These are phyloP conservation scores for Colletotrichum echinochloae DNA, from an alignment of 2,329 filamentous ascomycete genomes.

Conservation along the genomic window DNA sequence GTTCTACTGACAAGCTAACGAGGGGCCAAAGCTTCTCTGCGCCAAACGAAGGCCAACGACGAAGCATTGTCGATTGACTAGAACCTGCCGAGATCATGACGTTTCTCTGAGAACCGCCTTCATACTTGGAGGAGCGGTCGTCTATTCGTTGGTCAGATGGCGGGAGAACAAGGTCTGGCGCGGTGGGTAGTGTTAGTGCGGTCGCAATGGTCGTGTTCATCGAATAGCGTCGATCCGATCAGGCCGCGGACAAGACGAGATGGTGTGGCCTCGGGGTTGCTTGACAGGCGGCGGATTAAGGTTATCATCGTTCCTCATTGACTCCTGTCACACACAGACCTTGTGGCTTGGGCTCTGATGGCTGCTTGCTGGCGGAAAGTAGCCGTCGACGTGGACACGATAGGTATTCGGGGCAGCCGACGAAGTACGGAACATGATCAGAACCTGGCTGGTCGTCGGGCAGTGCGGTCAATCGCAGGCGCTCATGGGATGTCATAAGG, in stretches of 20 bases:
- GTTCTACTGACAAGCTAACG: neutral
- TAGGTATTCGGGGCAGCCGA: slow-evolving; percentile 4
- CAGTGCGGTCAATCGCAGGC: slow-evolving; percentile 4
- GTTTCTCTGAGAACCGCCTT: slow-evolving; percentile 7
- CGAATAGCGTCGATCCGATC: slow-evolving; percentile 24
- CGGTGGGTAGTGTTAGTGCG: slow-evolving; percentile 18
- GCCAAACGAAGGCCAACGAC: slow-evolving; percentile 1
- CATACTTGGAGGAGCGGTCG: neutral
- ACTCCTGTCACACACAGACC: slow-evolving; percentile 22
- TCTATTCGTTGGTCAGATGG: neutral
- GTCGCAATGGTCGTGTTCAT: neutral
- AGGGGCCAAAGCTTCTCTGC: slow-evolving; percentile 3
- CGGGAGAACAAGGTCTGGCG: slow-evolving; percentile 21
- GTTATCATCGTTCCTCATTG: slow-evolving; percentile 25
- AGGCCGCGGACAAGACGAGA: slow-evolving; percentile 18
- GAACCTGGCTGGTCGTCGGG: neutral
- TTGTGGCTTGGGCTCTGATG: slow-evolving; percentile 3
- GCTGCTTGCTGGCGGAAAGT: slow-evolving; percentile 33
- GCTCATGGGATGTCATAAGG: slow-evolving; percentile 32
- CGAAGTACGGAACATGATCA: neutral
- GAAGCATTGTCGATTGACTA: slow-evolving; percentile 2
- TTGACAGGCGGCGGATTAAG: slow-evolving; percentile 33
- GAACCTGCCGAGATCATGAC: slow-evolving; percentile 1
- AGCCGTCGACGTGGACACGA: slow-evolving; percentile 24
- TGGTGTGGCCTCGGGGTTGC: slow-evolving; percentile 5